Evolutionary conservation across 306 rosid species (phyloP).

Genomic region (Sesbania bispinosa): DNA sequence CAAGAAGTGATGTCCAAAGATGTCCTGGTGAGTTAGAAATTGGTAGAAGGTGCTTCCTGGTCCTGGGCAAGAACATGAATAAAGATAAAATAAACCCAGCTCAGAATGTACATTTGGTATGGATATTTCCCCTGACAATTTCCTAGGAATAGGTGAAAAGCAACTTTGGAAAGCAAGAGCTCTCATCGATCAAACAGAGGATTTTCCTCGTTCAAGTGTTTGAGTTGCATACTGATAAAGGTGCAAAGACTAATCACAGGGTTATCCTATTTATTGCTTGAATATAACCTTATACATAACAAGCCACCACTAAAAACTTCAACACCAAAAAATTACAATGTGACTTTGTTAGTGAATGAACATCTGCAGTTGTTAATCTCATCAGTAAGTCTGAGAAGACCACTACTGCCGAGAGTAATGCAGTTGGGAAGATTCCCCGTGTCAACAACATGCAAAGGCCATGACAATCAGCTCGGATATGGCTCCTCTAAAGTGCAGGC

Average conservation of each 20-base stretch:
- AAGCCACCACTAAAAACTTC: conserved; percentile 32
- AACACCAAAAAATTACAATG: conserved; percentile 32
- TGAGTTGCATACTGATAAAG: conserved; percentile 81
- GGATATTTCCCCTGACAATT: conserved; percentile 52
- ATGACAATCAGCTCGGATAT: conserved; percentile 17
- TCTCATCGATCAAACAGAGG: conserved; percentile 67
- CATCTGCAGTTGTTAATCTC: conserved; percentile 18
- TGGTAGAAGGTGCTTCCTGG: conserved; percentile 21
- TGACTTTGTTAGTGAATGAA: conserved; percentile 22
- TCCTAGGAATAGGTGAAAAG: conserved; percentile 59
- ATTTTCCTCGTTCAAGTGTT: conserved; percentile 62
- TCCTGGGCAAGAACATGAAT: conserved; percentile 31
- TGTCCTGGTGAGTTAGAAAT: conserved; percentile 26
- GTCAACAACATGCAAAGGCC: conserved; percentile 37
- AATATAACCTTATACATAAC: conserved; percentile 23
- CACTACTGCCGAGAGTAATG: conserved; percentile 21
- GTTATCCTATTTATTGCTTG: conserved; percentile 49
- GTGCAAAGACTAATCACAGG: conserved; percentile 66
- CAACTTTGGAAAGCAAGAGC: conserved; percentile 59
- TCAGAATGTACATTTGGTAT: conserved; percentile 14
- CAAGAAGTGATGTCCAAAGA: conserved; percentile 26
- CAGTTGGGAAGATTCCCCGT: conserved; percentile 32
- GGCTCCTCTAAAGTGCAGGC: too few species aligned
- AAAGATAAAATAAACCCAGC: conserved; percentile 27
- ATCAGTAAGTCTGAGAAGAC: conserved; percentile 30